Percentiles rank a stretch among this genome's conserved stretches.
Conservation (phyloP, 331 rosid genomes). For the Malus hybrid region DNA sequence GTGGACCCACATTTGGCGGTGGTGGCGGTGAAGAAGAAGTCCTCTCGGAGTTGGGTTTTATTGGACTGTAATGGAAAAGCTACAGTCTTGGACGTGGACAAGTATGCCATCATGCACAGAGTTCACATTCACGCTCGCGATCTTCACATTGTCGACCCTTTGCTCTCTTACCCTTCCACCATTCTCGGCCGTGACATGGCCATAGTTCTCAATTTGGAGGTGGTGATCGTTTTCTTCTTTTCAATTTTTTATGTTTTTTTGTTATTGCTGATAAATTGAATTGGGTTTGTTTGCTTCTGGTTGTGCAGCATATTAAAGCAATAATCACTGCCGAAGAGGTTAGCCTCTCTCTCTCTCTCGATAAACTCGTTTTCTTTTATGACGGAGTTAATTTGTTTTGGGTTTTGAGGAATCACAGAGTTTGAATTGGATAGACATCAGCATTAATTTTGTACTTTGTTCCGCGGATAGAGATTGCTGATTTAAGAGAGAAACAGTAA, state of each 20-base stretch:
- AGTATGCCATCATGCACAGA: constrained; percentile 80
- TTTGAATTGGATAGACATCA: neutral
- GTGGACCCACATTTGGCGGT: constrained; percentile 60
- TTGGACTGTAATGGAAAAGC: constrained; percentile 58
- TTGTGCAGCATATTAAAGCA: constrained; percentile 86
- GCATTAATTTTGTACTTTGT: neutral
- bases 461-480: neutral
- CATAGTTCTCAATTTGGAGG: constrained; percentile 96
- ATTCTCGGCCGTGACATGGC: constrained; percentile 90
- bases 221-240: neutral
- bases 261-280: neutral
- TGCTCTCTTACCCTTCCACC: constrained; percentile 82
- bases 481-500: neutral
- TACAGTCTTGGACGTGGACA: constrained; percentile 67
- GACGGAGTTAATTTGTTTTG: neutral
- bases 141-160: constrained; percentile 84
- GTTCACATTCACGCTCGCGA: constrained; percentile 92
- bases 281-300: constrained; percentile 12
- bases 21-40: constrained; percentile 58
- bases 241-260: neutral
- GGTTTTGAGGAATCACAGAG: neutral
- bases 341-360: constrained; percentile 8
- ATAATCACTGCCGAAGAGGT: constrained; percentile 97
- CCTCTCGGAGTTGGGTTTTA: constrained; percentile 73
- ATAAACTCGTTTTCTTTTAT: neutral